Evolutionary conservation across 352 stramenopile genomes (phyloP), one percentile per base, ranked within the genome.

Genomic region (Globisporangium paddicum): DNA sequence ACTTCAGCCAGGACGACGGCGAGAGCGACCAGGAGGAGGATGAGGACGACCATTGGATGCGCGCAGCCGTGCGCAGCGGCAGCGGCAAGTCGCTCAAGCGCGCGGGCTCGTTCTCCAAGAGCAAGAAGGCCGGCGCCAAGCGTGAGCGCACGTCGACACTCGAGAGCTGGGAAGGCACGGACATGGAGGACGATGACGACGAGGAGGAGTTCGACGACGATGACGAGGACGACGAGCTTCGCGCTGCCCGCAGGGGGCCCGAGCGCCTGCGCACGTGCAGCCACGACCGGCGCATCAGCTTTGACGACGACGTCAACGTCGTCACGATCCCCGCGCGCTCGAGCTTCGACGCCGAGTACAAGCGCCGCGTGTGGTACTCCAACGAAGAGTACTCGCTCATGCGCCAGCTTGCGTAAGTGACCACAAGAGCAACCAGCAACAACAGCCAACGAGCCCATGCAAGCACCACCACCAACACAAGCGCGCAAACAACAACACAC

Each of bases 291-390:
- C 79, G 82, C 62, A 92, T 93, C 62, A 90, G 79, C 67, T 93
- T 93, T 53, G 69, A 86, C 47, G 73, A 75, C 34, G 82, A 87
- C 53, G 73, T 90, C 10, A 73, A 88, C 49, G 68, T 93, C 37
- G 76, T 89, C 42, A 78, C 77, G 52, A 93, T 93, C 58, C 82
- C 82, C 5, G 67, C 77, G 37, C 79, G 80, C 50, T 77, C 70
- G 35, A 88, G 71, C 68, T 89, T 89, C 55, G 82, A 93, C 64
- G 75, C 75, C 44, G 79, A 82, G 40, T 88, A 89, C 75, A 93
- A 93, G 67, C 71, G 68, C 28, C 74, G 77, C 47, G 72, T 93
- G 11, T 93, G 82, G 82, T 93, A 93, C 67, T 77, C 80, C 47
- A 63, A 61, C 34, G 82, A 89, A 55, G 82, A 93, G 49, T 73